Evolutionary conservation across 139 green algal species (phyloP).

Genomic region (Picocystis salinarum): DNA sequence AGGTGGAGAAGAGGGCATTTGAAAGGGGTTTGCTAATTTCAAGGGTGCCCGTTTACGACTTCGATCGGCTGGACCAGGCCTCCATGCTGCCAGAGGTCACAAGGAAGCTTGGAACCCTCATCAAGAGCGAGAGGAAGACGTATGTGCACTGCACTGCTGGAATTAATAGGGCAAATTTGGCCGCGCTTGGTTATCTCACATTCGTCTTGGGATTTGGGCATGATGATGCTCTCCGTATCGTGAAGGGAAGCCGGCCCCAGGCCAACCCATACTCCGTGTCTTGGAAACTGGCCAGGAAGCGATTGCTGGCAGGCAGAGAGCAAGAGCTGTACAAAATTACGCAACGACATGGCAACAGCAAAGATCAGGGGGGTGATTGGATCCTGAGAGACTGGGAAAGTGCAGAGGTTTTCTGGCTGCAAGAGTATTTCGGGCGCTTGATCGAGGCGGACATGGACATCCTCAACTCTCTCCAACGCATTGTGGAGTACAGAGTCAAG

Average conservation of each 20-base stretch:
- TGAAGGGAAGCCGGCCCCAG: not conserved
- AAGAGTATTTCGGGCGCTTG: too few relatives aligned
- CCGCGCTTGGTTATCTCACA: not conserved
- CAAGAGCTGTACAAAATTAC: constrained; percentile 3
- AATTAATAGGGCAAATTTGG: not conserved
- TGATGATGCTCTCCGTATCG: not conserved
- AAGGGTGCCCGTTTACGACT: not conserved
- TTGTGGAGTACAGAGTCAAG: too few relatives aligned
- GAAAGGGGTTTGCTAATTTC: not conserved
- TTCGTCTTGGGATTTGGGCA: not conserved
- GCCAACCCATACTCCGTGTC: constrained; percentile 3
- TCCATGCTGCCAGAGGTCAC: constrained; percentile 2
- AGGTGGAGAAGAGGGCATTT: not conserved
- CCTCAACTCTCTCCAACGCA: too few relatives aligned
- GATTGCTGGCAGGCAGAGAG: constrained; percentile 1
- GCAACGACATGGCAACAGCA: not conserved
- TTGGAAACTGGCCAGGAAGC: not conserved
- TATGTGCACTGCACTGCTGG: constrained; percentile 1
- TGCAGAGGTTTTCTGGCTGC: too few relatives aligned
- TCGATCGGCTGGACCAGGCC: constrained; percentile 1
- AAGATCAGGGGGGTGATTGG: constrained; percentile 1
- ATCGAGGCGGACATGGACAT: too few relatives aligned
- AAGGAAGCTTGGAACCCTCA: not conserved
- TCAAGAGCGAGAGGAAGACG: not conserved
- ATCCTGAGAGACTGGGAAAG: not conserved